Evolutionary conservation across 371 early-diverging fungal species (phyloP), one percentile per base, ranked within the genome.

Genomic region (Coemansia sp.): DNA sequence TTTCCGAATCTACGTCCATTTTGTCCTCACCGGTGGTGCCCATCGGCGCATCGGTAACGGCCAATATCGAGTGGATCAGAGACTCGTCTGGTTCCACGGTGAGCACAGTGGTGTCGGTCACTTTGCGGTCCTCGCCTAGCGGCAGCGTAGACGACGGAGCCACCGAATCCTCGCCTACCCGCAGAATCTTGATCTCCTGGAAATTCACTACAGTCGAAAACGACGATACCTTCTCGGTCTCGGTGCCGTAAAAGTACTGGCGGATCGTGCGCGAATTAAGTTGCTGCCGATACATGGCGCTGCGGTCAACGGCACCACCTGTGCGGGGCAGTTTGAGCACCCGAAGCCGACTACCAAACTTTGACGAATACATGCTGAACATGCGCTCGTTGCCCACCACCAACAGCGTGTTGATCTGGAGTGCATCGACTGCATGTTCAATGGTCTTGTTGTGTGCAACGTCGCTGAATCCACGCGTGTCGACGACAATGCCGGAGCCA

Each of bases 121-220:
- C 75, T 52, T 86, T 87, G 33, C 90, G 84, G 18, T 89, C 92
- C 81, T 87, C 87, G 5, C 97, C 98, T 33, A 96, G 72, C 0
- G 98, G 97, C 47, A 98, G 70, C 4, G 97, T 94, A 12, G 94
- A 94, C 0, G 95, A 87, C 0, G 97, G 97, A 1, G 95, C 95
- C 55, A 91, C 67, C 1, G 82, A 80, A 6, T 89, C 88, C 69
- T 94, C 92, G n/a, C 93, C 94, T 0, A 95, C 88, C 8, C 88
- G 83, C 77, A 91, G 83, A 4, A 97, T 82, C 31, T 76, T 77
- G 14, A 94, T 66, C 56, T 96, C 96, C 16, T 85, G 69, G 62
- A 89, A 93, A 12, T 83, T 81, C 39, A 94, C 84, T 29, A 88
- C 82, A 55, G 87, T 88, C 3, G 92, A 89, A 64, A 89, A 95